Evolutionary conservation across 2,329 filamentous ascomycete genomes (phyloP).

Genomic region (Sporothrix mexicana): DNA sequence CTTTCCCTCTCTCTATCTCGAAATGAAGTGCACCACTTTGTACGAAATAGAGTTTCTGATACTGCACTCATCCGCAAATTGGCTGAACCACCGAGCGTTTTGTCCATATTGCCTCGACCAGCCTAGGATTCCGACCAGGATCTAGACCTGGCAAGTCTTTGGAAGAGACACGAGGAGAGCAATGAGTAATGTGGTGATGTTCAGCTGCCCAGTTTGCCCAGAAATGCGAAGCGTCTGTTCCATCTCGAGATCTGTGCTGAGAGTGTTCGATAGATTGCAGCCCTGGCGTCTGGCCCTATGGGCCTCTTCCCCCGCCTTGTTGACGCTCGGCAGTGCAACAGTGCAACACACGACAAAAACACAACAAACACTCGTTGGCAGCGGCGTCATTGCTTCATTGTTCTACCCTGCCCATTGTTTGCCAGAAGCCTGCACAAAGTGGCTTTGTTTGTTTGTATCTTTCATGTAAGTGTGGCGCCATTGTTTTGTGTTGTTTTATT

Average conservation of each 20-base stretch:
- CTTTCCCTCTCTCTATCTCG: not conserved
- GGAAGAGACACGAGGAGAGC: not conserved
- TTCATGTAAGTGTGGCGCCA: not conserved
- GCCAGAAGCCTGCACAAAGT: not conserved
- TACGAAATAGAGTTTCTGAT: constrained; percentile 22
- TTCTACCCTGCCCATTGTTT: constrained; percentile 9
- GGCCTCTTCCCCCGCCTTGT: not conserved
- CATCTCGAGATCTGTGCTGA: constrained; percentile 14
- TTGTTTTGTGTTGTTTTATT: not conserved
- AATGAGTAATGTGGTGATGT: not conserved
- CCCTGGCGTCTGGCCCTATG: not conserved
- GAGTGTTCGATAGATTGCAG: constrained; percentile 8
- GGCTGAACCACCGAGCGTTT: constrained; percentile 8
- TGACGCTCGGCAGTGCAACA: constrained; percentile 15
- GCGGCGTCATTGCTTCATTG: constrained; percentile 16
- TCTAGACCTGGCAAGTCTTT: not conserved
- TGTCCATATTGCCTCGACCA: constrained; percentile 16
- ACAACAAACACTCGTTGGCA: not conserved
- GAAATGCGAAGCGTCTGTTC: not conserved
- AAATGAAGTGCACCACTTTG: constrained; percentile 19
- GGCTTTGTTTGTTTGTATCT: not conserved
- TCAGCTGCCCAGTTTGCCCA: constrained; percentile 5
- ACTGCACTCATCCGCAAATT: constrained; percentile 30
- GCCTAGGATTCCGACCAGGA: not conserved
- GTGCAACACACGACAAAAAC: not conserved